Evolutionary conservation across 1,139 yeast species (phyloP), one percentile per base, ranked within the genome.

Genomic region (Pneumocystis jirovecii): DNA sequence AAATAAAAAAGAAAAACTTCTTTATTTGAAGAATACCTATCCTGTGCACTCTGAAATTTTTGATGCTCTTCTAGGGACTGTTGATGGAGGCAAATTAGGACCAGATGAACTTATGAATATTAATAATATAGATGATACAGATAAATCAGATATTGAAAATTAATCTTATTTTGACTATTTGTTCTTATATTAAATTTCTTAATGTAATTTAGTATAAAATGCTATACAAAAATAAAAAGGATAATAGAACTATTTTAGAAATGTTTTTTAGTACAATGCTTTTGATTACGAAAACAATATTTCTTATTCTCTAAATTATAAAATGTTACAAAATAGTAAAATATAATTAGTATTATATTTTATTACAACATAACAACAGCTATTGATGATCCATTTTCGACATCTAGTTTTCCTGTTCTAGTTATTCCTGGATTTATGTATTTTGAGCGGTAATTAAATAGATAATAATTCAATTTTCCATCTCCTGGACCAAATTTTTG

Each of bases 401-500:
- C 34, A 50, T 50, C 34, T 12, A 50, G 57, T 25, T 50, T 29
- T 12, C 57, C 57, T 50, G 31, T 50, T 25, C 8, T n/a, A 2
- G 57, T 50, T 50, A 50, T 12, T n/a, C 57, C 57, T 12, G 57
- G n/a, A 12, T 50, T 50, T 50, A 50, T 50, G 10, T 50, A 25
- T 50, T 50, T 64, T 6, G 95, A 85, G 73, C 81, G 85, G 78
- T 91, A 93, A 75, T 93, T 93, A 81, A 93, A 95, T 72, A 95
- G 78, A 74, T 93, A 93, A 75, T 87, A 95, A 76, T 93, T 88
- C 73, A 93, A 81, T 74, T 83, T 83, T 0, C 98, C 99, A 74
- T 93, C 97, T 61, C 99, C 99, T 63, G 85, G 83, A 34, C 96
- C 97, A 75, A 95, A 93, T 74, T 89, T 89, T 76, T 89, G 81